Evolutionary conservation across 768 basidiomycete species (phyloP).

Genomic region (Podaxis rugospora): DNA sequence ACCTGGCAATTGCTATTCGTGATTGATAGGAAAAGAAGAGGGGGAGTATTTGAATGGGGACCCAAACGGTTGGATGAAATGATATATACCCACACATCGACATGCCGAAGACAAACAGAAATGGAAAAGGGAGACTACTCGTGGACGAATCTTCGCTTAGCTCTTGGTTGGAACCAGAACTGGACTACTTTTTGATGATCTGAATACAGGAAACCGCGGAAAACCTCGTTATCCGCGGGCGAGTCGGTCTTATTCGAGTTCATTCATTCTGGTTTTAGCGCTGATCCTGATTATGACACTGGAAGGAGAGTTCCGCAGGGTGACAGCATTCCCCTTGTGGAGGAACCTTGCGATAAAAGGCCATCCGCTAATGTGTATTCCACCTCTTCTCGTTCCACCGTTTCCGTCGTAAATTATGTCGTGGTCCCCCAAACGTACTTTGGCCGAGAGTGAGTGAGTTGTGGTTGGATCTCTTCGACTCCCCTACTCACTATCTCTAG

Average conservation of each 20-base stretch:
- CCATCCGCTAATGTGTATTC: conserved; percentile 19
- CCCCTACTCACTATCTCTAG: conserved; percentile 22
- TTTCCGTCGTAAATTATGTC: conserved; percentile 27
- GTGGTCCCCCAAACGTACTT: conserved; percentile 34
- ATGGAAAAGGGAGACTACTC: not conserved
- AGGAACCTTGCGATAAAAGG: conserved; percentile 30
- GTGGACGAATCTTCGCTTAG: conserved; percentile 2
- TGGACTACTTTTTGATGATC: conserved; percentile 8
- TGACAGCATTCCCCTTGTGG: conserved; percentile 34
- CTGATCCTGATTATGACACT: conserved; percentile 25
- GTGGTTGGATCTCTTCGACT: conserved; percentile 5
- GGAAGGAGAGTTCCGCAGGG: conserved; percentile 29
- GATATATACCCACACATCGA: not conserved
- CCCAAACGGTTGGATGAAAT: not conserved
- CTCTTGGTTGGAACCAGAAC: conserved; percentile 6
- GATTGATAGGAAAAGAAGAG: not conserved
- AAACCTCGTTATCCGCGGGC: conserved; percentile 22
- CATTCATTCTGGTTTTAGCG: conserved; percentile 32
- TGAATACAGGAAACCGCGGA: conserved; percentile 22
- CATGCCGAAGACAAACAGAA: not conserved
- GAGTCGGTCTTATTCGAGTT: conserved; percentile 23
- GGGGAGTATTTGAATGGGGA: not conserved
- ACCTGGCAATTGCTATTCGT: not conserved
- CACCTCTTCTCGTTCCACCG: conserved; percentile 19
- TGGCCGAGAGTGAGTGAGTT: conserved; percentile 34